These are phyloP conservation scores for Arthrobotrys conoides DNA, from an alignment of 2,329 filamentous ascomycete species.

Conservation along the genomic window DNA sequence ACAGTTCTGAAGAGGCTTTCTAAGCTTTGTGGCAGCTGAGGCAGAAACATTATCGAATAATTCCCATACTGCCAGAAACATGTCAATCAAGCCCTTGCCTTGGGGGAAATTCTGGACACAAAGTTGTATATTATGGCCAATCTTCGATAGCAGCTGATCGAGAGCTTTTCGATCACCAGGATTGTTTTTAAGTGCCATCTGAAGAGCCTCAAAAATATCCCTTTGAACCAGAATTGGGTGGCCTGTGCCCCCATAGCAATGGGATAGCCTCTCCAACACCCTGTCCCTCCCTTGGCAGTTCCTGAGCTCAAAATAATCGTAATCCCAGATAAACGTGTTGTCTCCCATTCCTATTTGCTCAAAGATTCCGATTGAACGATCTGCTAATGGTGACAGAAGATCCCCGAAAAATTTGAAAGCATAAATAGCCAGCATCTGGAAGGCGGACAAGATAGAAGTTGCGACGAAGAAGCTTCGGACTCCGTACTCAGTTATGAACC, in stretches of 20 bases:
- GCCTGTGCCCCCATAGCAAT: neutral
- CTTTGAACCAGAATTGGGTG: neutral
- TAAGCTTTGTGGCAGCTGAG: too few relatives aligned
- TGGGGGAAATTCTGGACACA: too few relatives aligned
- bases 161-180: neutral
- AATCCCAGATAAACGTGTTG: neutral
- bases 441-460: neutral
- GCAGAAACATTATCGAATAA: too few relatives aligned
- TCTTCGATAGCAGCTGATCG: too few relatives aligned
- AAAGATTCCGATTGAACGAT: neutral
- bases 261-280: neutral
- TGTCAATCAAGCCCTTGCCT: too few relatives aligned
- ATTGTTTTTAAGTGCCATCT: neutral
- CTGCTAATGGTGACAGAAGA: neutral
- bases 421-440: neutral
- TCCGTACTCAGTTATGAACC: neutral
- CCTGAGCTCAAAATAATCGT: neutral
- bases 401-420: neutral
- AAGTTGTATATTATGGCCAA: too few relatives aligned
- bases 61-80: too few relatives aligned
- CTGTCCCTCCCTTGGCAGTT: neutral
- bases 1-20: too few relatives aligned
- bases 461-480: neutral
- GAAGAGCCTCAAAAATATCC: neutral
- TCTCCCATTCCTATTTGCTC: slow-evolving; percentile 14